Evolutionary conservation across 306 rosid species (phyloP), one percentile per base, ranked within the genome.

Genomic region (Prunus mongolica): DNA sequence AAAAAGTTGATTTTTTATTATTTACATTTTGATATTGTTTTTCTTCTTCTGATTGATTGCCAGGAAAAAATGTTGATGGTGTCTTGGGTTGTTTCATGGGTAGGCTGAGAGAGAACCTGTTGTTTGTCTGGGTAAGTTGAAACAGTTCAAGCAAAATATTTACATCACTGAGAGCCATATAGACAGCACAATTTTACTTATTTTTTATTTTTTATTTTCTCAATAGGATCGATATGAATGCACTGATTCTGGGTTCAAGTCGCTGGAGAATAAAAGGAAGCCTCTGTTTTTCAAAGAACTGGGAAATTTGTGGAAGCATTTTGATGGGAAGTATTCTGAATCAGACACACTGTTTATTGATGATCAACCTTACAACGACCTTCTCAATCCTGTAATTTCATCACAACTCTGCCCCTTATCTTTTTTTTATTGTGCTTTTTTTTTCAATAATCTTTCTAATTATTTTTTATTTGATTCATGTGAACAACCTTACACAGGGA

Each of bases 61-160:
- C 32, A 83, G 83, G 18, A 69, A 47, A 54, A 32, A 86, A 86
- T 2, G 72, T 78, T 13, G 62, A 70, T 28, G 28, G 6, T 47
- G 57, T 65, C 0, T 24, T 86, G 19, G n/a, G n/a, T n/a, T n/a
- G n/a, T n/a, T n/a, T n/a, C n/a, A n/a, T n/a, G n/a, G 80, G 76
- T 38, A 1, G 9, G 4, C 22, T 16, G 50, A 51, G 2, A 49
- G 10, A 7, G 0, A 75, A 44, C 1, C 57, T 78, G 2, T 12
- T 78, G 1, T 75, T 83, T 81, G 62, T 72, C 16, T 83, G 83
- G 87, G 87, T 86, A 75, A 50, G 73, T 44, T 67, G 15, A 15
- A 38, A 47, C 27, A n/a, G 9, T 0, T 3, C 51, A 16, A 18
- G 20, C 19, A 51, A 34, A 34, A 5, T 34, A 34, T 34, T 34